phyloP scores from a whole-genome alignment of 2,329 filamentous ascomycete species.

The Stagonosporopsis vannaccii region DNA sequence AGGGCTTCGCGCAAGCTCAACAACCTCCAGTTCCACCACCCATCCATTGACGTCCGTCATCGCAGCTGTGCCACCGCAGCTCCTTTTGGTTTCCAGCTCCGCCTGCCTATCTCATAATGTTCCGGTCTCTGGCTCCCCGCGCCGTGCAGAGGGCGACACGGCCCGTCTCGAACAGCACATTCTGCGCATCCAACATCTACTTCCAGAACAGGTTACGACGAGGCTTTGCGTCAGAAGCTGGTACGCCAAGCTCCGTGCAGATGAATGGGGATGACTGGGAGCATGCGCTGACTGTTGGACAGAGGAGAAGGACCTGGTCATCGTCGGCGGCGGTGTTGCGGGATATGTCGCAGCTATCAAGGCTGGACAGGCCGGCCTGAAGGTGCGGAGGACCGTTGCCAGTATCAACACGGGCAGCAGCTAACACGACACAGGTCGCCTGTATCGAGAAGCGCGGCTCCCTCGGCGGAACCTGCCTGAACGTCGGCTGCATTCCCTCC shows the following conservation, averaged over 20 bases:
- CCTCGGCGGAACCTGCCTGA: slow-evolving; percentile 95
- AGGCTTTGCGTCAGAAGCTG: slow-evolving; percentile 63
- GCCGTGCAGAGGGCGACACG: slow-evolving; percentile 54
- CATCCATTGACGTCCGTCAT: slow-evolving; percentile 49
- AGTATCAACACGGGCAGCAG: neutral
- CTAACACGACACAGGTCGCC: slow-evolving; percentile 68
- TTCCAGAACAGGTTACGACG: slow-evolving; percentile 62
- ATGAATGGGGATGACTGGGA: slow-evolving; percentile 5
- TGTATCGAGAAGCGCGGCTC: slow-evolving; percentile 98
- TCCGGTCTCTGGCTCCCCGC: slow-evolving; percentile 61
- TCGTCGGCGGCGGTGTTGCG: slow-evolving; percentile 97
- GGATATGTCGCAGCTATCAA: slow-evolving; percentile 99
- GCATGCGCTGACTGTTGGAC: slow-evolving; percentile 46
- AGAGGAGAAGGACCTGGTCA: slow-evolving; percentile 96
- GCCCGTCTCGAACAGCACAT: slow-evolving; percentile 48
- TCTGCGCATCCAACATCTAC: slow-evolving; percentile 54
- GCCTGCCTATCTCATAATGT: slow-evolving; percentile 53
- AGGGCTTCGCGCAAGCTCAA: slow-evolving; percentile 36
- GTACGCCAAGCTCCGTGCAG: slow-evolving; percentile 43
- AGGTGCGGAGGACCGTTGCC: slow-evolving; percentile 63
- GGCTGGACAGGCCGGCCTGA: slow-evolving; percentile 94
- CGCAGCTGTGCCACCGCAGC: slow-evolving; percentile 41
- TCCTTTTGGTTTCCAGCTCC: slow-evolving; percentile 33
- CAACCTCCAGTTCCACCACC: slow-evolving; percentile 44
- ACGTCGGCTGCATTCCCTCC: slow-evolving; percentile 98